These are phyloP conservation scores for Phalaenopsis hybrid DNA, from an alignment of 116 monocot species.

Conservation along the genomic window DNA sequence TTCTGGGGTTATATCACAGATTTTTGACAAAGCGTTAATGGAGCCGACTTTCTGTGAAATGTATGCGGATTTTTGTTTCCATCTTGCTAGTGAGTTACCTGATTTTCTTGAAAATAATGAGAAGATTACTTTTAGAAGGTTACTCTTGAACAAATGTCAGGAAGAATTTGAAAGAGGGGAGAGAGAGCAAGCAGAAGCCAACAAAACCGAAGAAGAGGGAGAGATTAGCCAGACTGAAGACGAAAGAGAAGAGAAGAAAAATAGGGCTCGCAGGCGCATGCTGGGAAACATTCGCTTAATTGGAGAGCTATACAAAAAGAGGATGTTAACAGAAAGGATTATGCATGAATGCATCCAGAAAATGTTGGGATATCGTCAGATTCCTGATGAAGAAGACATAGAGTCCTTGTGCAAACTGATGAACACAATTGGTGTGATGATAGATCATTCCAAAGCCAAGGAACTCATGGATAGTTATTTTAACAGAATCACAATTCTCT, in stretches of 20 bases:
- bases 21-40: conserved; percentile 96
- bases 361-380: conserved; percentile 49
- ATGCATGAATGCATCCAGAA: conserved; percentile 96
- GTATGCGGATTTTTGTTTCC: conserved; percentile 81
- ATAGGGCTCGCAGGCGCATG: conserved; percentile 65
- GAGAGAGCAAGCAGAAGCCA: conserved; percentile 72
- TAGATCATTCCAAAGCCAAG: conserved; percentile 72
- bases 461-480: conserved; percentile 84
- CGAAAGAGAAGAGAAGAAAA: conserved; percentile 65
- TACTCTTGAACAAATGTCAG: conserved; percentile 89
- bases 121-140: conserved; percentile 77
- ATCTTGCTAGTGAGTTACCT: conserved; percentile 62
- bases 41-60: conserved; percentile 95
- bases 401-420: conserved; percentile 90
- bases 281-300: conserved; percentile 88
- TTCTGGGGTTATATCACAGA: conserved; percentile 77
- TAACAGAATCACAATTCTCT: conserved; percentile 50
- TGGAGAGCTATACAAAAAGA: conserved; percentile 88
- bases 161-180: conserved; percentile 95
- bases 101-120: conserved; percentile 72
- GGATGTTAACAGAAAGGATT: conserved; percentile 85
- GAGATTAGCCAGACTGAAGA: conserved; percentile 42
- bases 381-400: conserved; percentile 78
- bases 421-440: conserved; percentile 82
- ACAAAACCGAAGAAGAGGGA: conserved; percentile 61